Percentiles rank a stretch among this genome's conserved stretches.
Conservation (phyloP, 2,329 filamentous ascomycete genomes). For the Sphaerulina vaccinii region DNA sequence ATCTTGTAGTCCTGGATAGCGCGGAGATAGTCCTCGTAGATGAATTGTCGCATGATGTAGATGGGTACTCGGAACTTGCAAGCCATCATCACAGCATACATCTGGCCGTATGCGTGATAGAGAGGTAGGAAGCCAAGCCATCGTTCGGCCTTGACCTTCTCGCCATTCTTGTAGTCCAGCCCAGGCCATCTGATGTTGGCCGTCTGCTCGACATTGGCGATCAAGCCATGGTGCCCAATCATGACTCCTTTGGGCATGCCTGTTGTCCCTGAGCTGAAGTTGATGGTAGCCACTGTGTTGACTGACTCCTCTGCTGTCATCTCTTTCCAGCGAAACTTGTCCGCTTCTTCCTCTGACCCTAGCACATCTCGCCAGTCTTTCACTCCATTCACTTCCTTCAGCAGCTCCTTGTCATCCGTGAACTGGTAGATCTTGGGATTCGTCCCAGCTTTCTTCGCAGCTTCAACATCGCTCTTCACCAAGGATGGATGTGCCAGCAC, state of each 20-base stretch:
- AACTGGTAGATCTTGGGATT: conserved; percentile 50
- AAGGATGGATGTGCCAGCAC: conserved; percentile 51
- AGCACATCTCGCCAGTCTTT: conserved; percentile 38
- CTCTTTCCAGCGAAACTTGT: conserved; percentile 51
- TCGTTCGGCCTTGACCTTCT: conserved; percentile 39
- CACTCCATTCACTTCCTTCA: conserved; percentile 44
- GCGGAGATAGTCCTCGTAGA: conserved; percentile 42
- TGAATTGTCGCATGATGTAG: conserved; percentile 45
- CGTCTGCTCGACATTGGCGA: conserved; percentile 46
- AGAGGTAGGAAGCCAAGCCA: conserved; percentile 50
- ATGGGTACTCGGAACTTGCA: conserved; percentile 48
- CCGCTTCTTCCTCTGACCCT: conserved; percentile 36
- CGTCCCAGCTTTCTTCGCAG: conserved; percentile 51
- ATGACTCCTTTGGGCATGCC: conserved; percentile 43
- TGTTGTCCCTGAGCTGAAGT: conserved; percentile 84
- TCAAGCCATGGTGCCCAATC: conserved; percentile 33
- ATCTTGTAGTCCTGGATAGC: conserved; percentile 41
- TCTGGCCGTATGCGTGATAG: conserved; percentile 50
- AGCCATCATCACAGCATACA: conserved; percentile 43
- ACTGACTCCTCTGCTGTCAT: conserved; percentile 53
- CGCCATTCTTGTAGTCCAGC: conserved; percentile 34
- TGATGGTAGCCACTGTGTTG: conserved; percentile 58
- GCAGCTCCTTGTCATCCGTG: conserved; percentile 24
- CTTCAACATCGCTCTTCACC: conserved; percentile 48
- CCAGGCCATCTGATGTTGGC: conserved; percentile 34